Evolutionary conservation across 2,329 filamentous ascomycete genomes (phyloP), one percentile per base, ranked within the genome.

Genomic region (Xylariaceae sp.): DNA sequence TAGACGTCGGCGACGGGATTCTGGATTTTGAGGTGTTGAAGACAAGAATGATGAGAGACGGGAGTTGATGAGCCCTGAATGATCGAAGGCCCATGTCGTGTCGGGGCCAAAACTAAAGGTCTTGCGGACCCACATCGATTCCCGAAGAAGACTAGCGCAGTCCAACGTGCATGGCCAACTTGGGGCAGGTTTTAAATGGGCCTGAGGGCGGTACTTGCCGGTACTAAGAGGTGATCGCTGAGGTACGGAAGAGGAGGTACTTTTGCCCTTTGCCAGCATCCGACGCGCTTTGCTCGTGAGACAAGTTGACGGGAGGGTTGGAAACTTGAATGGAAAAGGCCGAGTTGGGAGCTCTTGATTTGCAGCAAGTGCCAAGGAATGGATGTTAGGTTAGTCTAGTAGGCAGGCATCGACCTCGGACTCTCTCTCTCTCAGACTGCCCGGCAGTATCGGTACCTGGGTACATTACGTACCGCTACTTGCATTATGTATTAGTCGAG

Each of bases 11-110:
- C 53, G 31, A 44, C 49, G 49, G 42, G 55, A 47, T 50, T 56
- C 54, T 53, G 40, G 47, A 30, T 50, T 60, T 60, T 59, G 54
- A 61, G 60, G 61, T 64, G 62, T 60, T 62, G 62, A 62, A 62
- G 62, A 61, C 60, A 57, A 58, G 60, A 62, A 62, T 62, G 60
- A 57, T 59, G 56, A 60, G 56, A 64, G 59, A 58, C 58, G 59
- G 62, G 60, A 64, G 62, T 62, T 64, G 59, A 60, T 61, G 62
- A 64, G 60, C 62, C 62, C 60, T 62, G 62, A 62, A 62, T 60
- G 59, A 60, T 58, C 59, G 54, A 62, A 62, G 62, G 55, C 49
- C 57, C 59, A 60, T 60, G 59, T 62, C 58, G 61, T 60, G 61
- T 62, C 56, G 59, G 59, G 60, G 60, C 60, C 59, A 62, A 62